phyloP scores from a whole-genome alignment of 2,329 filamentous ascomycete species.

The Verticillium isaacii region DNA sequence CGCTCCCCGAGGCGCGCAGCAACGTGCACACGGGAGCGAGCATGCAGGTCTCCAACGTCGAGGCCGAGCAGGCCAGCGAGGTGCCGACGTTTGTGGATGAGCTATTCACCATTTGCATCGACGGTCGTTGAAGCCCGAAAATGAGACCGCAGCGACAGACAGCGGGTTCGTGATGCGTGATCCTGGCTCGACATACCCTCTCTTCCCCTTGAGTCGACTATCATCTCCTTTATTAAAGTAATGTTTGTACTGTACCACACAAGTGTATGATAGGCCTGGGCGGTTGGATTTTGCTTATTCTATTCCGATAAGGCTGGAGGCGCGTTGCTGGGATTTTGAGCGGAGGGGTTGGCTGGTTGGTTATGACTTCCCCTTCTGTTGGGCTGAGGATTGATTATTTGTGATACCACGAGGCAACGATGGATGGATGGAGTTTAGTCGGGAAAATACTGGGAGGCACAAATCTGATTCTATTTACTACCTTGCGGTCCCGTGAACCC shows the following conservation, averaged over 20 bases:
- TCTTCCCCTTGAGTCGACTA: too few relatives aligned
- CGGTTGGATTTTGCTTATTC: neutral
- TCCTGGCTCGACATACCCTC: too few relatives aligned
- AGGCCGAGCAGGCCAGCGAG: constrained; percentile 28
- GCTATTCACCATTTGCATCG: constrained; percentile 26
- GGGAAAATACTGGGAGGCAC: neutral
- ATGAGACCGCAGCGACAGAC: too few relatives aligned
- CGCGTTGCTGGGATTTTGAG: neutral
- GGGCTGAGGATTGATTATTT: neutral
- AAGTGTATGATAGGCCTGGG: neutral
- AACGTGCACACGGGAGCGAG: constrained; percentile 17
- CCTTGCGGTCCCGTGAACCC: neutral
- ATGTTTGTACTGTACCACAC: neutral
- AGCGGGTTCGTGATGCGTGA: too few relatives aligned
- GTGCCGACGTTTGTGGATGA: constrained; percentile 39
- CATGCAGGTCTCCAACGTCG: constrained; percentile 23
- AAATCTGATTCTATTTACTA: neutral
- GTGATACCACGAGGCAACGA: neutral
- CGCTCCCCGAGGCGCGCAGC: constrained; percentile 13
- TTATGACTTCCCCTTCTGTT: neutral
- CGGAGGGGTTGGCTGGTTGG: neutral
- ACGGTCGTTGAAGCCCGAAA: constrained; percentile 2
- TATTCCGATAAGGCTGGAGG: neutral
- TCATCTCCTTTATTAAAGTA: neutral
- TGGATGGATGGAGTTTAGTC: neutral